phyloP scores from a whole-genome alignment of 257 asterid genomes.

The Osmanthus fragrans region DNA sequence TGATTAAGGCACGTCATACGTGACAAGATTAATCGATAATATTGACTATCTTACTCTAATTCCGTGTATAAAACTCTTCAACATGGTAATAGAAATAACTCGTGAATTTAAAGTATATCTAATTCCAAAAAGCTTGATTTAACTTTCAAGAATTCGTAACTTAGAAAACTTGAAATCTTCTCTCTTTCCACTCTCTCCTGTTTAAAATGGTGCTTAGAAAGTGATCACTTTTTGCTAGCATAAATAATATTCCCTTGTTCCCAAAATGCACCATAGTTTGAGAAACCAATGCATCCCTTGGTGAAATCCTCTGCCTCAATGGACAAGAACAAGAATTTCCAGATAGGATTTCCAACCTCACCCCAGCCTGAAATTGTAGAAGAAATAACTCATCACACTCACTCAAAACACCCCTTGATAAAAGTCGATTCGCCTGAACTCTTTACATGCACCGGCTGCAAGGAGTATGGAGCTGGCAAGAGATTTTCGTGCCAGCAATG shows the following conservation, averaged over 20 bases:
- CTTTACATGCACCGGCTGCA: slow-evolving; percentile 70
- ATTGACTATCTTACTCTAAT: background rate
- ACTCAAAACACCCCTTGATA: slow-evolving; percentile 64
- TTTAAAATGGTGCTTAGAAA: slow-evolving; percentile 20
- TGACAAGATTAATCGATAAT: background rate
- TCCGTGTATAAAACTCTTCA: background rate
- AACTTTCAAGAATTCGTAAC: too few species aligned
- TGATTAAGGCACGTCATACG: background rate
- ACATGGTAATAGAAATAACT: too few species aligned
- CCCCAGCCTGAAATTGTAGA: slow-evolving; percentile 43
- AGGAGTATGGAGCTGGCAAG: slow-evolving; percentile 75
- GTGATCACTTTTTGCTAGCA: slow-evolving; percentile 28
- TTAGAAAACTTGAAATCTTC: background rate
- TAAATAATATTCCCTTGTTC: slow-evolving; percentile 39
- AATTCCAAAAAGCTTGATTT: background rate
- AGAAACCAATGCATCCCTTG: background rate
- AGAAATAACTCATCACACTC: slow-evolving; percentile 57
- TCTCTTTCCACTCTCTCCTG: slow-evolving; percentile 5
- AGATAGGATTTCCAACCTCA: slow-evolving; percentile 52
- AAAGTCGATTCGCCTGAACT: slow-evolving; percentile 46
- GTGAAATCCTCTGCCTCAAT: slow-evolving; percentile 6
- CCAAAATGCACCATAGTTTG: slow-evolving; percentile 22
- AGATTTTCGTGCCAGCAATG: slow-evolving; percentile 70
- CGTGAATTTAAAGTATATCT: background rate
- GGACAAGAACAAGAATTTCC: slow-evolving; percentile 17